Evolutionary conservation across 2,329 filamentous ascomycete genomes (phyloP).

Genomic region (Hypomyces rosellus): DNA sequence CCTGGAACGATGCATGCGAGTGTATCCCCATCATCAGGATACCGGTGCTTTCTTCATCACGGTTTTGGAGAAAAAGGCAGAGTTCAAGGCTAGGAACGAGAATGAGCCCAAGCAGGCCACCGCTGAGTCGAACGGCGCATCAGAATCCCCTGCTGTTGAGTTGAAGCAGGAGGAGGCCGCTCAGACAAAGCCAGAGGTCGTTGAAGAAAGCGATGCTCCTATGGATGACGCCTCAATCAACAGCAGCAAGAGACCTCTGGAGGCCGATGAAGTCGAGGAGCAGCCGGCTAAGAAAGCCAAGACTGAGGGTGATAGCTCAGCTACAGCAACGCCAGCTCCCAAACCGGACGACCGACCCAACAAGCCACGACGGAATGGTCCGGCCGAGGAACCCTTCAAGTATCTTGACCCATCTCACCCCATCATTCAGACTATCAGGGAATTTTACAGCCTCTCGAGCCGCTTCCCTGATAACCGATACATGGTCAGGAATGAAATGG

Average conservation of each 20-base stretch:
- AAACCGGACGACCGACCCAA: constrained; percentile 22
- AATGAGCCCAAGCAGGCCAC: constrained; percentile 38
- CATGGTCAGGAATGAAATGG: constrained; percentile 90
- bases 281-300: constrained; percentile 45
- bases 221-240: constrained; percentile 26
- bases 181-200: constrained; percentile 23
- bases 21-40: constrained; percentile 93
- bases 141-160: constrained; percentile 7
- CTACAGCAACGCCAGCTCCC: constrained; percentile 15
- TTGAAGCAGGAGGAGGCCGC: constrained; percentile 19
- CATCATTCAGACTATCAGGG: constrained; percentile 69
- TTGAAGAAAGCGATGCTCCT: constrained; percentile 24
- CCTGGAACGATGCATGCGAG: constrained; percentile 82
- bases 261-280: constrained; percentile 30
- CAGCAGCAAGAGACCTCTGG: constrained; percentile 30
- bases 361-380: constrained; percentile 41
- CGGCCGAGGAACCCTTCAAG: constrained; percentile 88
- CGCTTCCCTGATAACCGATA: constrained; percentile 87
- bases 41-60: constrained; percentile 98
- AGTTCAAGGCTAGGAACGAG: constrained; percentile 74
- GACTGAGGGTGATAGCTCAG: constrained; percentile 25
- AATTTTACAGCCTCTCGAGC: constrained; percentile 78
- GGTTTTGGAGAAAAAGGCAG: constrained; percentile 83
- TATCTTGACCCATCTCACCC: constrained; percentile 70
- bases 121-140: constrained; percentile 7